Percentiles rank a stretch among this genome's conserved stretches.
Conservation (phyloP, 257 asterid genomes). For the Solanum pinnatisectum region DNA sequence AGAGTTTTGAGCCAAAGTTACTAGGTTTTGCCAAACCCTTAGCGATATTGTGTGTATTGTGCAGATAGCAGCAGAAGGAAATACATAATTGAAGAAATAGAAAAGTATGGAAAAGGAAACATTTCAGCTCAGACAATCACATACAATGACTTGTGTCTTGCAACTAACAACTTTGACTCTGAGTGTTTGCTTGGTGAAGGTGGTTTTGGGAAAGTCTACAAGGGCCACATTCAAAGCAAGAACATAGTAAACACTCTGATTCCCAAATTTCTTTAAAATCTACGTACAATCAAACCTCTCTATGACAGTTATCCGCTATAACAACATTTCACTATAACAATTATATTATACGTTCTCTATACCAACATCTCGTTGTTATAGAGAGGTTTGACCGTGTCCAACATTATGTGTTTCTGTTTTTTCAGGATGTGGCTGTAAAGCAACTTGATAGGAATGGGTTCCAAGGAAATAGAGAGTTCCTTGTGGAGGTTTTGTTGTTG, state of each 20-base stretch:
- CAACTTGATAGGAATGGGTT: constrained; percentile 51
- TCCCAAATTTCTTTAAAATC: neutral
- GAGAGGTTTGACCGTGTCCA: neutral
- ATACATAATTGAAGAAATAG: constrained; percentile 48
- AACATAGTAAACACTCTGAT: constrained; percentile 16
- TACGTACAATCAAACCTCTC: neutral
- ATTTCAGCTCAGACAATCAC: constrained; percentile 30
- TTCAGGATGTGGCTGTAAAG: constrained; percentile 51
- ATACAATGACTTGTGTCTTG: constrained; percentile 24
- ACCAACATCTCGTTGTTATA: neutral
- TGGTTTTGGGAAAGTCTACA: constrained; percentile 65
- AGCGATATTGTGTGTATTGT: neutral
- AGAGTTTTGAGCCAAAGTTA: neutral
- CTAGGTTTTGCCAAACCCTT: neutral
- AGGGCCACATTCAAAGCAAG: constrained; percentile 30
- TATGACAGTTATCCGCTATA: neutral
- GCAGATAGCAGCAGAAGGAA: constrained; percentile 55
- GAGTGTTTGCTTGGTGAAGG: constrained; percentile 42
- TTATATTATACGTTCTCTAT: neutral
- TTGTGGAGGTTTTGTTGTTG: constrained; percentile 46
- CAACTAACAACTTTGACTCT: constrained; percentile 31
- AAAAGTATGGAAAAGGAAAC: constrained; percentile 51
- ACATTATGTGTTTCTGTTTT: neutral
- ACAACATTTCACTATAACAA: neutral
- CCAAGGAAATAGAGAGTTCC: constrained; percentile 54